Base-by-base conservation (phyloP, 257 asterid genomes). In the Lycium barbarum region DNA sequence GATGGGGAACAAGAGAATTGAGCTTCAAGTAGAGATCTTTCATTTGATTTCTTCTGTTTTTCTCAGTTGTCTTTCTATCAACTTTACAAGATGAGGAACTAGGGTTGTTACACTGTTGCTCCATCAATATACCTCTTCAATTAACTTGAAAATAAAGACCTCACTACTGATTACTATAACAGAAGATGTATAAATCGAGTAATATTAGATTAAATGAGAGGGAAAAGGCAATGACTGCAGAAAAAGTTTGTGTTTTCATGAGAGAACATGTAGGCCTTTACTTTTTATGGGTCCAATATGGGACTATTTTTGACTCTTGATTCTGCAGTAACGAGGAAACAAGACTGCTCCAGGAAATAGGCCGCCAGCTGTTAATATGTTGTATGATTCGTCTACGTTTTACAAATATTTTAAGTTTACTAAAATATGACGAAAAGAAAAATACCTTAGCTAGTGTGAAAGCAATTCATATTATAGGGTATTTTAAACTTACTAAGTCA, bases 21-120 rank as follows among this genome's bases (percentile, higher is more conserved):
- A 95, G 98, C 76, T 83, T 43, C 67, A 90, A 73, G 81, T 85
- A 88, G 58, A 95, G 96, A 84, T 85, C 68, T 85, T 94, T 93
- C 98, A 94, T 91, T 62, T 90, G 87, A 88, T 87, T 86, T 86
- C 98, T 92, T 78, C 98, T 74, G 58, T 93, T 92, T 84, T 85
- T 93, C 89, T 95, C 98, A 1, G 91, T 66, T 36, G 93, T 95
- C 57, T 93, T 95, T 86, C 95, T 91, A 86, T 93, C 96, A 43
- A 84, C 87, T 86, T 85, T 91, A 86, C 89, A 70, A 12, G 82
- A 76, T 2, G 45, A 40, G 3, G 81, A 49, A 13, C 26, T 76
- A 76, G 82, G 63, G 4, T 51, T 51, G 82, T 51, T 76, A 76
- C 47, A 43, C 17, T 18, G 36, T 45, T 49, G 63, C 82, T 76